Percentiles rank a stretch among this genome's conserved stretches.
phyloP scores from a whole-genome alignment of 129 eudicot species.

The Glebionis coronaria region DNA sequence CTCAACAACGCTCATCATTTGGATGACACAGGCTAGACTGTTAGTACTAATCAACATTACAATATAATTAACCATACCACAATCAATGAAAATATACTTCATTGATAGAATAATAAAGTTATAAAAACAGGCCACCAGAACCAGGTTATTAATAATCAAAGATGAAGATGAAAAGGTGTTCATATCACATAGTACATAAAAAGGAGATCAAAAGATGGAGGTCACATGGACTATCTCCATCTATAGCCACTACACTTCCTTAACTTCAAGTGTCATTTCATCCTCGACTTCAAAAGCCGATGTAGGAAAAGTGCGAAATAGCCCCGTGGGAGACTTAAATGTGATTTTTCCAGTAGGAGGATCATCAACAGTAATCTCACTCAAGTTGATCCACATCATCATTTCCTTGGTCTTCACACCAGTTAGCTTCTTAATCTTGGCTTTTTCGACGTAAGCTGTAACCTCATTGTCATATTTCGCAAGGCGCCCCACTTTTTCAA shows the following conservation, averaged over 20 bases:
- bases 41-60: too few species aligned
- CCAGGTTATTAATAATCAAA: too few species aligned
- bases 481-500: constrained; percentile 40
- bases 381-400: constrained; percentile 52
- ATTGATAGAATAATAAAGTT: too few species aligned
- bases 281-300: constrained; percentile 50
- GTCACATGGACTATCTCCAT: neutral
- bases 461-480: constrained; percentile 46
- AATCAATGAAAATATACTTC: too few species aligned
- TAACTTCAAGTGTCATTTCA: constrained; percentile 22
- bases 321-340: constrained; percentile 54
- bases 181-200: neutral
- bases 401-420: constrained; percentile 74
- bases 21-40: too few species aligned
- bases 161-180: too few species aligned
- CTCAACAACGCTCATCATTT: too few species aligned
- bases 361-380: constrained; percentile 49
- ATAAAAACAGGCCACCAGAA: too few species aligned
- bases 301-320: constrained; percentile 54
- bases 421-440: constrained; percentile 60
- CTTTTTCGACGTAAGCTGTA: constrained; percentile 42
- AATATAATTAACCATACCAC: too few species aligned
- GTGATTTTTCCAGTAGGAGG: constrained; percentile 56
- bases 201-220: too few species aligned
- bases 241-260: constrained; percentile 35